A percentile compares a stretch with the other conserved stretches of the same genome.
These are phyloP conservation scores for Fusarium sp. DNA, from an alignment of 2,329 filamentous ascomycete species.

Conservation along the genomic window DNA sequence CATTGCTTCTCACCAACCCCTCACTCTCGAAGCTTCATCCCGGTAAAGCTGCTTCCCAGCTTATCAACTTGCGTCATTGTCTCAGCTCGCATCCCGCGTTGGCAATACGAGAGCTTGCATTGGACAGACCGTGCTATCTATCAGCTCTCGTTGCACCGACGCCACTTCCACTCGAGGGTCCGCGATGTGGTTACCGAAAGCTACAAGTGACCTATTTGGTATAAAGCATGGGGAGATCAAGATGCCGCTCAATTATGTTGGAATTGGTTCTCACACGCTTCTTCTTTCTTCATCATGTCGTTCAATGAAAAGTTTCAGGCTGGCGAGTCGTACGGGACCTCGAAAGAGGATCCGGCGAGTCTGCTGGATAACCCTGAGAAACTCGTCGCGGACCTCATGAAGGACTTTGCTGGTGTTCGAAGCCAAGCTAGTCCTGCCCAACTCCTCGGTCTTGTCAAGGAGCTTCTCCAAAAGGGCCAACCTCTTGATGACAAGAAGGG, in stretches of 20 bases:
- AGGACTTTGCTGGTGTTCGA: slow-evolving; percentile 43
- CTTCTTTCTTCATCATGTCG: slow-evolving; percentile 40
- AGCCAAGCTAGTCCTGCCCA: slow-evolving; percentile 43
- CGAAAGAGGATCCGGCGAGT: slow-evolving; percentile 34
- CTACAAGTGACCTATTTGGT: not conserved
- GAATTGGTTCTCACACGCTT: not conserved
- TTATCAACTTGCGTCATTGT: not conserved
- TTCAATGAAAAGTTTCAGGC: slow-evolving; percentile 50
- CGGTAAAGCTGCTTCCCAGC: not conserved
- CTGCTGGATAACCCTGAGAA: slow-evolving; percentile 47
- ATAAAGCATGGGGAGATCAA: slow-evolving; percentile 15
- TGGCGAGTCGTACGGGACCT: slow-evolving; percentile 49
- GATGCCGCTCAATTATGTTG: not conserved
- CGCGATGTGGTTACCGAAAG: not conserved
- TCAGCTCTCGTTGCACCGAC: not conserved
- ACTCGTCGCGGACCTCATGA: slow-evolving; percentile 47
- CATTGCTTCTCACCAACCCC: not conserved
- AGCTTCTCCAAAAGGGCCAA: slow-evolving; percentile 53
- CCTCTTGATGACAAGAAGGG: slow-evolving; percentile 66
- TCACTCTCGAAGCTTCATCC: not conserved
- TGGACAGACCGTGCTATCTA: not conserved
- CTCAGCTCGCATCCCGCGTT: not conserved
- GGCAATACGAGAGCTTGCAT: not conserved
- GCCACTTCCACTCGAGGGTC: slow-evolving; percentile 16
- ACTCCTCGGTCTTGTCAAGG: slow-evolving; percentile 46